phyloP scores from a whole-genome alignment of 257 asterid species.

The Solanum bulbocastanum region DNA sequence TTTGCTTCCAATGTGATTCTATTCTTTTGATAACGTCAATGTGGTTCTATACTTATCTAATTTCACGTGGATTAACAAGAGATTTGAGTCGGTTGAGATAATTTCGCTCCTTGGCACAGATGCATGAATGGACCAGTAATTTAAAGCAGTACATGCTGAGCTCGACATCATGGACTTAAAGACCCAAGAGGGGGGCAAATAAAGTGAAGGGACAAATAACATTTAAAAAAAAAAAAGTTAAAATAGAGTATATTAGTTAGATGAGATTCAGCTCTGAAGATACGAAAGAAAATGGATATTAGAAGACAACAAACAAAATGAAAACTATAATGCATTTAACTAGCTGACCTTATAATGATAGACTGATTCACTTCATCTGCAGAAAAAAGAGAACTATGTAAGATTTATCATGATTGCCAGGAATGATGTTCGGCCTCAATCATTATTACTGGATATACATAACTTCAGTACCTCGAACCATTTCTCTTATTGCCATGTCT shows the following conservation, averaged over 20 bases:
- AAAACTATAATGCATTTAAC: slow-evolving; percentile 7
- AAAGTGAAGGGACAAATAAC: background rate
- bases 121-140: background rate
- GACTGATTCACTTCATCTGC: slow-evolving; percentile 99
- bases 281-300: background rate
- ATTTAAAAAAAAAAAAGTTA: background rate
- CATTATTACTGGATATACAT: background rate
- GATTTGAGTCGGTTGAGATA: background rate
- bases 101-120: background rate
- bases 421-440: background rate
- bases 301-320: background rate
- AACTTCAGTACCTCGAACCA: slow-evolving; percentile 74
- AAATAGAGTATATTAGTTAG: background rate
- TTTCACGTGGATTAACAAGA: background rate
- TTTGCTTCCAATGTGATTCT: background rate
- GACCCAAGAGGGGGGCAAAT: background rate
- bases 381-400: slow-evolving; percentile 18
- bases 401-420: background rate
- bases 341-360: slow-evolving; percentile 76
- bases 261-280: background rate
- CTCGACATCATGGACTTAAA: background rate
- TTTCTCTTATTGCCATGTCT: slow-evolving; percentile 93
- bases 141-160: background rate
- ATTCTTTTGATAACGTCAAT: background rate
- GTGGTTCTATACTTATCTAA: background rate